Percentiles rank a stretch among this genome's conserved stretches.
phyloP scores from a whole-genome alignment of 768 basidiomycete genomes.

The Boletus barrowsii region DNA sequence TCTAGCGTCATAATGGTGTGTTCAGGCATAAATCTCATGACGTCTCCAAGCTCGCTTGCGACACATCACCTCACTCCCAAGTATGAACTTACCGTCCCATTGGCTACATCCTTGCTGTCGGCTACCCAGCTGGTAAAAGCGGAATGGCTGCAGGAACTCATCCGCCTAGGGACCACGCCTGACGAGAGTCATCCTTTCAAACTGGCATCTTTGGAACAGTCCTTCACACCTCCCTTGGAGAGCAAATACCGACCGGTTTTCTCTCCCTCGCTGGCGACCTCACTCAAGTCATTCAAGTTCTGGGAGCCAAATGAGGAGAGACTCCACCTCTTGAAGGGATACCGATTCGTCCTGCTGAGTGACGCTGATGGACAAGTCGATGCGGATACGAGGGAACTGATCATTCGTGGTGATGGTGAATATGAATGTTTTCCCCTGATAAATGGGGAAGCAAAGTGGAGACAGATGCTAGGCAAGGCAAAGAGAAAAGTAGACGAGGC shows the following conservation, averaged over 20 bases:
- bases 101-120: constrained; percentile 59
- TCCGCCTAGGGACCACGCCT: constrained; percentile 46
- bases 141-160: constrained; percentile 64
- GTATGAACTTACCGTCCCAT: constrained; percentile 45
- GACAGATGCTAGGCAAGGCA: constrained; percentile 49
- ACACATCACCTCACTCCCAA: constrained; percentile 65
- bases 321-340: constrained; percentile 47
- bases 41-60: constrained; percentile 41
- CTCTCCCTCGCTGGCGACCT: constrained; percentile 44
- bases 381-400: constrained; percentile 48
- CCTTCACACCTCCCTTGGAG: constrained; percentile 48
- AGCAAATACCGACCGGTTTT: constrained; percentile 60
- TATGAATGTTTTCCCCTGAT: constrained; percentile 60
- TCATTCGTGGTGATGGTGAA: constrained; percentile 56
- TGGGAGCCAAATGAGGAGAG: constrained; percentile 73
- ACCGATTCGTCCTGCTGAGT: constrained; percentile 59
- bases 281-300: constrained; percentile 48
- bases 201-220: constrained; percentile 44
- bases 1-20: background rate
- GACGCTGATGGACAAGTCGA: constrained; percentile 52
- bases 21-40: constrained; percentile 52
- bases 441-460: constrained; percentile 48
- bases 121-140: constrained; percentile 57
- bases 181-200: constrained; percentile 32
- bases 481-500: constrained; percentile 44